A percentile compares a stretch with the other conserved stretches of the same genome.
phyloP scores from a whole-genome alignment of 1,284 basidiomycete genomes.

The Leccinum insolens region DNA sequence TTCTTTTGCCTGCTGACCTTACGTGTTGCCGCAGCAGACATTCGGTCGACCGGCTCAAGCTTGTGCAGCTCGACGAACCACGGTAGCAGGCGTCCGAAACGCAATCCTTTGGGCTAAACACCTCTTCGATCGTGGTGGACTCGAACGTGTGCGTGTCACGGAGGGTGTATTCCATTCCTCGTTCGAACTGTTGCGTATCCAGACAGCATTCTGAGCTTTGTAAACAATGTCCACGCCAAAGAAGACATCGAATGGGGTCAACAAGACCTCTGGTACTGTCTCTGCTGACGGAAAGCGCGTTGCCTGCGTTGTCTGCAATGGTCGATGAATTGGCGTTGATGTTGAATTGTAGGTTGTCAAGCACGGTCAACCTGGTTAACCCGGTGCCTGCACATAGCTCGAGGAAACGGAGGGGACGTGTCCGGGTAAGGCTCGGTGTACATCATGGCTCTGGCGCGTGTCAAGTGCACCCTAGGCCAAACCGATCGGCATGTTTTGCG shows the following conservation, averaged over 20 bases:
- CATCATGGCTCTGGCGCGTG: neutral
- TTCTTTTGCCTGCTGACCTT: neutral
- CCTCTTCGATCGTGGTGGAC: slow-evolving; percentile 55
- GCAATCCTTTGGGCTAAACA: slow-evolving; percentile 44
- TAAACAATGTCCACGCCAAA: slow-evolving; percentile 80
- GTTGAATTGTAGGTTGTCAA: slow-evolving; percentile 75
- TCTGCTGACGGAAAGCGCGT: slow-evolving; percentile 15
- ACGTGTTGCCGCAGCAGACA: neutral
- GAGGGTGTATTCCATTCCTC: slow-evolving; percentile 54
- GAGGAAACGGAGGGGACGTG: slow-evolving; percentile 54
- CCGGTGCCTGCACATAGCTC: slow-evolving; percentile 91
- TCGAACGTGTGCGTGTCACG: slow-evolving; percentile 69
- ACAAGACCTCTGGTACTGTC: neutral
- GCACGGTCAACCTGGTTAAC: slow-evolving; percentile 74
- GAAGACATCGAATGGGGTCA: slow-evolving; percentile 53
- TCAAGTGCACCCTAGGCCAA: slow-evolving; percentile 42
- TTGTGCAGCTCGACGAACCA: neutral
- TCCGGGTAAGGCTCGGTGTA: neutral
- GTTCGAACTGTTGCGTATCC: slow-evolving; percentile 50
- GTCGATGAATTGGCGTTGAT: slow-evolving; percentile 59
- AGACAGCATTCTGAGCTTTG: slow-evolving; percentile 65
- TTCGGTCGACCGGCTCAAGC: no score
- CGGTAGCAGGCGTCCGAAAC: neutral
- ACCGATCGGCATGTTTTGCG: slow-evolving; percentile 56
- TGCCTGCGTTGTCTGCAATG: neutral